Evolutionary conservation across 2,329 filamentous ascomycete genomes (phyloP).

Genomic region (Daldinia sp.): DNA sequence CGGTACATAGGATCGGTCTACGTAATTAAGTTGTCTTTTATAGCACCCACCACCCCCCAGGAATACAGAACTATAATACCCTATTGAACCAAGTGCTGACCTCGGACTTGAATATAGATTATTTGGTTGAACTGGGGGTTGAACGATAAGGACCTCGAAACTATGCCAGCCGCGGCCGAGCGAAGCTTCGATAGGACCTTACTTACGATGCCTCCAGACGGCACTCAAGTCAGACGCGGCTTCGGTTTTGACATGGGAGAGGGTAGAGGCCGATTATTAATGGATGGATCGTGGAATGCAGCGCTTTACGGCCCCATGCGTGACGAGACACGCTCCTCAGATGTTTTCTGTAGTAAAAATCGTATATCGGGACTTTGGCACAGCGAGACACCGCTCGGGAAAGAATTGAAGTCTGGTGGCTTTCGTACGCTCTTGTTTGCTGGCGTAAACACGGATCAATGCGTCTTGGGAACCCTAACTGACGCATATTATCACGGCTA

Average conservation of each 20-base stretch:
- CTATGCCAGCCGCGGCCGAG: slow-evolving; percentile 59
- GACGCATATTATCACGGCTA: slow-evolving; percentile 65
- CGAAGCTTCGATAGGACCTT: slow-evolving; percentile 57
- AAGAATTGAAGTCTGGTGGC: slow-evolving; percentile 17
- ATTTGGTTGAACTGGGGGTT: slow-evolving; percentile 59
- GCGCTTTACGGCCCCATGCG: slow-evolving; percentile 58
- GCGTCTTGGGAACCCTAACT: slow-evolving; percentile 63
- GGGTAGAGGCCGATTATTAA: slow-evolving; percentile 55
- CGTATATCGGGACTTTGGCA: slow-evolving; percentile 66
- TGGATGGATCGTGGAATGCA: slow-evolving; percentile 65
- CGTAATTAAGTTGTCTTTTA: neutral
- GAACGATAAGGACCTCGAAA: slow-evolving; percentile 57
- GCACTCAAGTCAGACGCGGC: slow-evolving; percentile 42
- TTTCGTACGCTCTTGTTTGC: slow-evolving; percentile 61
- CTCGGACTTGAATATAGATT: slow-evolving; percentile 23
- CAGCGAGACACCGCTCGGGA: slow-evolving; percentile 49
- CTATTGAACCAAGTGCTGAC: slow-evolving; percentile 13
- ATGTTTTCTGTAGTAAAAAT: slow-evolving; percentile 64
- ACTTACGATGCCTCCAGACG: slow-evolving; percentile 37
- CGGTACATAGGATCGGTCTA: neutral
- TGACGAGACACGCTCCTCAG: slow-evolving; percentile 49
- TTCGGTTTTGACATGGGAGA: slow-evolving; percentile 58
- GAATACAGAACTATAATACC: neutral
- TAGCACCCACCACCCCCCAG: neutral
- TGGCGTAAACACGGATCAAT: slow-evolving; percentile 70